Conservation (phyloP, 2,329 filamentous ascomycete genomes). For the Ceratocystis cacaofunesta region DNA sequence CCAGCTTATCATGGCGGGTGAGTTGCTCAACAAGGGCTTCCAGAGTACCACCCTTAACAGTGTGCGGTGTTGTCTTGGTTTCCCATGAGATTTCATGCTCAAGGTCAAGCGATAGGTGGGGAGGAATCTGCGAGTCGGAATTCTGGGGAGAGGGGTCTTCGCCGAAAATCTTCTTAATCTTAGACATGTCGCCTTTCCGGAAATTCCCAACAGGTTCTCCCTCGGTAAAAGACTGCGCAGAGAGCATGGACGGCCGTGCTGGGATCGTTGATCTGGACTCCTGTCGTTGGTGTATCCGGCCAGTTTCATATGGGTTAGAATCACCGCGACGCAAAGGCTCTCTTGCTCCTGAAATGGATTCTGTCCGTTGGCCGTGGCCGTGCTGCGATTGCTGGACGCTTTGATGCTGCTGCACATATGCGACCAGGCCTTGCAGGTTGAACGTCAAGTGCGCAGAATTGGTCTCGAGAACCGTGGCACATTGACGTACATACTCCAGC, state of each 20-base stretch:
- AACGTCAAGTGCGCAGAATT: conserved; percentile 79
- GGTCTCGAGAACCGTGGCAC: conserved; percentile 67
- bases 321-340: conserved; percentile 25
- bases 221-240: conserved; percentile 51
- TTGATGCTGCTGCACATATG: conserved; percentile 44
- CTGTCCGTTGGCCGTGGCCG: conserved; percentile 32
- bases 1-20: conserved; percentile 87
- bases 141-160: conserved; percentile 43
- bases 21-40: conserved; percentile 85
- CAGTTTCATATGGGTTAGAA: conserved; percentile 39
- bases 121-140: conserved; percentile 60
- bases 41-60: conserved; percentile 78
- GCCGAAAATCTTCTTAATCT: conserved; percentile 51
- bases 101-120: conserved; percentile 72
- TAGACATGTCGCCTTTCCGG: conserved; percentile 46
- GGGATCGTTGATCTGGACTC: conserved; percentile 35
- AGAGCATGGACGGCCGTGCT: conserved; percentile 33
- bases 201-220: conserved; percentile 40
- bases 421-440: conserved; percentile 72
- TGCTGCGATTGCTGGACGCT: conserved; percentile 22
- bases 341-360: conserved; percentile 29
- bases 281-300: conserved; percentile 39
- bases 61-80: conserved; percentile 56
- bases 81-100: conserved; percentile 86
- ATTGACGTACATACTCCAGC: conserved; percentile 62